These are phyloP conservation scores for Trypethelium eluteriae DNA, from an alignment of 495 filamentous ascomycete genomes.

Conservation along the genomic window DNA sequence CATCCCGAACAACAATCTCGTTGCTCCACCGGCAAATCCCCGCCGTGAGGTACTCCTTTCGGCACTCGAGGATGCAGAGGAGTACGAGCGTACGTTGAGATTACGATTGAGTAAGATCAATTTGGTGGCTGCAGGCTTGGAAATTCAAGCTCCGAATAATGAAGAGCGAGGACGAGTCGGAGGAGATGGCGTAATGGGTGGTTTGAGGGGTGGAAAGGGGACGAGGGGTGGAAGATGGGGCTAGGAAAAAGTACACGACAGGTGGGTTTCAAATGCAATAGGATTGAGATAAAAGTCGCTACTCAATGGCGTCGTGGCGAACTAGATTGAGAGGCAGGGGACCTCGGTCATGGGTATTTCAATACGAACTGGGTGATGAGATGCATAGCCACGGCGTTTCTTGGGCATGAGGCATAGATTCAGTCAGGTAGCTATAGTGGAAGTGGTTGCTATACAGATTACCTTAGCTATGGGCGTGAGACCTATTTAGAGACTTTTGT, in stretches of 20 bases:
- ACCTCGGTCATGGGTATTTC: no score
- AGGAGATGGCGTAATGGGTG: background rate
- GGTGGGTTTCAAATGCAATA: no score
- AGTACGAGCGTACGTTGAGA: slow-evolving; percentile 65
- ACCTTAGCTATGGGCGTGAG: no score
- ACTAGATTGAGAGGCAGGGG: background rate
- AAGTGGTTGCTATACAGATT: background rate
- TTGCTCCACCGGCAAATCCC: slow-evolving; percentile 56
- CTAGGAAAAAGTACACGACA: background rate
- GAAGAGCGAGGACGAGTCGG: background rate
- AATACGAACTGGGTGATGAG: background rate
- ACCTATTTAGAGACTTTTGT: background rate
- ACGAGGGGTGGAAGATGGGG: background rate
- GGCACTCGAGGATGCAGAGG: slow-evolving; percentile 56
- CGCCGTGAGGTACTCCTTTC: slow-evolving; percentile 60
- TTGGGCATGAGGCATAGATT: no score
- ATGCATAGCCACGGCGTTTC: background rate
- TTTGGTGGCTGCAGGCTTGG: slow-evolving; percentile 64
- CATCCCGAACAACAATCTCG: slow-evolving; percentile 68
- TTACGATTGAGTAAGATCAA: slow-evolving; percentile 69
- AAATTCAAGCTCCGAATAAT: slow-evolving; percentile 32
- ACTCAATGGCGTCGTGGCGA: no score
- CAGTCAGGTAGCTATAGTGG: no score
- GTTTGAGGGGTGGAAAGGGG: background rate
- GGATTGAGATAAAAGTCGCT: no score